Evolutionary conservation across 208 protist species (phyloP).

Genomic region (Porcisia hertigi): DNA sequence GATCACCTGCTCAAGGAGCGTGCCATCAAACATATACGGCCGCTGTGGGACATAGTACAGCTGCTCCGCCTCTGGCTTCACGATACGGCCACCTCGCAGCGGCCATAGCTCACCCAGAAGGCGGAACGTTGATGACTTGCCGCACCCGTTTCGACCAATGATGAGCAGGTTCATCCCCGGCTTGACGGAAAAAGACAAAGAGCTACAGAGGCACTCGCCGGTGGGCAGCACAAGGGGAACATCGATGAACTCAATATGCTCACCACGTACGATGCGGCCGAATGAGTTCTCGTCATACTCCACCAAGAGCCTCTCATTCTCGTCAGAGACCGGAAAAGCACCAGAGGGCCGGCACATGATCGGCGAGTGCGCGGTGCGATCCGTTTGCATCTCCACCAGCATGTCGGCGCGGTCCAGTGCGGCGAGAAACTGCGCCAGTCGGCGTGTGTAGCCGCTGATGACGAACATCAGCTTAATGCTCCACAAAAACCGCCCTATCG

Average conservation of each 20-base stretch:
- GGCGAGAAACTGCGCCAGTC: conserved; percentile 49
- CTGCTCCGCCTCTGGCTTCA: conserved; percentile 69
- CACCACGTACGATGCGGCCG: conserved; percentile 38
- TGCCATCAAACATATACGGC: conserved; percentile 83
- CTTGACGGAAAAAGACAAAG: conserved; percentile 77
- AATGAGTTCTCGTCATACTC: conserved; percentile 23
- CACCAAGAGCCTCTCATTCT: not conserved
- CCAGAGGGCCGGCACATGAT: conserved; percentile 7
- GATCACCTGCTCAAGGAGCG: conserved; percentile 88
- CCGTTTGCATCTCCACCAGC: conserved; percentile 30
- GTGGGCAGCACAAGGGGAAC: conserved; percentile 71
- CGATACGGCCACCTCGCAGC: conserved; percentile 57
- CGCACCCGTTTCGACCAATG: conserved; percentile 90
- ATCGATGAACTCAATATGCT: conserved; percentile 84
- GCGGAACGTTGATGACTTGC: conserved; percentile 90
- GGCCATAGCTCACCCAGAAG: conserved; percentile 86
- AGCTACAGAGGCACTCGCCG: conserved; percentile 54
- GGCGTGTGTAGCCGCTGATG: conserved; percentile 58
- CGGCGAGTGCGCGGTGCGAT: conserved; percentile 23
- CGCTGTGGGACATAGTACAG: conserved; percentile 90
- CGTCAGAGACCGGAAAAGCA: conserved; percentile 7
- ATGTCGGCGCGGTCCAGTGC: conserved; percentile 38
- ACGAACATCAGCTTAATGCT: conserved; percentile 48
- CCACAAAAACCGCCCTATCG: conserved; percentile 46
- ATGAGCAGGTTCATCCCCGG: conserved; percentile 90